Evolutionary conservation across 1,284 basidiomycete species (phyloP).

Genomic region (Apiotrichum gracile): DNA sequence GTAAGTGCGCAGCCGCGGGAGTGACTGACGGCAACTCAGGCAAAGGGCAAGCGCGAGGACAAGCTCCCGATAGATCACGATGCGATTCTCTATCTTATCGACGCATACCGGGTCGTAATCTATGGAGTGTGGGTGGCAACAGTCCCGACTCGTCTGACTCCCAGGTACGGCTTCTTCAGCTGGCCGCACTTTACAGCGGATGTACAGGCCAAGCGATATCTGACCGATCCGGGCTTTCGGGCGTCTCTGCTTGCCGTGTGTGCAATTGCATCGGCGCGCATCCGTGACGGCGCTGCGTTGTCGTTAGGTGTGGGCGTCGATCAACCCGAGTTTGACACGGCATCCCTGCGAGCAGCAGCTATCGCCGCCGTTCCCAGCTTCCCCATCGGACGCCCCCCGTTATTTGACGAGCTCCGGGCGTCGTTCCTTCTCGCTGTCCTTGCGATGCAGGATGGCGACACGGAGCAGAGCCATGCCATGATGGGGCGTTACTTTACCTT

Average conservation of each 20-base stretch:
- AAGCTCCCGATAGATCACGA: neutral
- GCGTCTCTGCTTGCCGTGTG: constrained; percentile 9
- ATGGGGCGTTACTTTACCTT: constrained; percentile 12
- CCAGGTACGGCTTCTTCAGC: constrained; percentile 16
- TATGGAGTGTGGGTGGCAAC: constrained; percentile 16
- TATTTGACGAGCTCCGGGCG: constrained; percentile 15
- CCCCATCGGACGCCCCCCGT: neutral
- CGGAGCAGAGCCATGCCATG: constrained; percentile 6
- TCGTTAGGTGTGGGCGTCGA: too few relatives aligned
- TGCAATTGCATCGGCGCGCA: constrained; percentile 12
- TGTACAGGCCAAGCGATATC: constrained; percentile 4
- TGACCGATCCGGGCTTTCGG: constrained; percentile 7
- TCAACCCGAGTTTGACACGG: too few relatives aligned
- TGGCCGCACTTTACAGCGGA: constrained; percentile 11
- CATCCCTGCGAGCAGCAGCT: neutral
- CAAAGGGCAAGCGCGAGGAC: too few relatives aligned
- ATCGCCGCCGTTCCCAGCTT: neutral
- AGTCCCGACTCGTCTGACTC: neutral
- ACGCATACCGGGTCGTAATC: constrained; percentile 7
- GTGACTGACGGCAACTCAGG: too few relatives aligned
- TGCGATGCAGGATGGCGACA: constrained; percentile 13
- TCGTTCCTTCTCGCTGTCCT: constrained; percentile 8
- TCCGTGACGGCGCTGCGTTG: constrained; percentile 10
- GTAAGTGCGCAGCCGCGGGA: too few relatives aligned
- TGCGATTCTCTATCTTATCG: neutral